Base-by-base conservation (phyloP, 2,329 filamentous ascomycete genomes). In the Rutstroemia sp. region DNA sequence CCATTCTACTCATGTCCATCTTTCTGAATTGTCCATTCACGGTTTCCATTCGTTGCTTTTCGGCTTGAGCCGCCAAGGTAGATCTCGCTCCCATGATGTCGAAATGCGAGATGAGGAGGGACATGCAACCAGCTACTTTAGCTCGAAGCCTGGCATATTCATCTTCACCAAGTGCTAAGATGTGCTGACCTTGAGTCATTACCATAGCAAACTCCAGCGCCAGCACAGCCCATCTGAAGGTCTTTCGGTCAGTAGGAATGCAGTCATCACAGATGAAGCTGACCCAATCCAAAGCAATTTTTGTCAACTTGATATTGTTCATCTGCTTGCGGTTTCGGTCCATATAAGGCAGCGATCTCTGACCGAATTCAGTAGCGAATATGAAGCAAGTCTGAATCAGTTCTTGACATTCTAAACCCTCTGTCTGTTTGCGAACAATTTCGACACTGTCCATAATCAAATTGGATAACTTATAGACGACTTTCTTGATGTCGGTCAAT, bases 381-480 rank as follows among this genome's bases (percentile, higher is more conserved):
- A 95, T 88, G 71, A 97, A 99, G 73, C 92, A 99, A 5, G 91
- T 95, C 71, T 99, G 94, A 61, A 99, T 94, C 30, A 99, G 82
- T 67, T 99, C 94, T 66, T 96, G 91, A 69, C 92, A 96, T 62
- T 94, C 87, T 61, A 92, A 81, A 8, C 87, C 89, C 57, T 81
- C 79, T 1, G 91, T 91, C 71, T 99, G 92, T 63, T 84, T 85
- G 61, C 91, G 82, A 61, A 99, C 94, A 60, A 89, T 90, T 69
- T 95, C 90, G 46, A 99, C 94, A 69, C 91, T 96, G 71, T 97
- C 92, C 90, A 99, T 96, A 72, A 99, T 97, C 6, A 91, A 90
- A 73, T 96, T 97, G 51, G 91, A 96, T 45, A 99, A 79, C 72
- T 95, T 96, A 77, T 95, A 97, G 3, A 92, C 90, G 2, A 95